phyloP scores from a whole-genome alignment of 2,329 filamentous ascomycete species.

The Sporothrix pallida region DNA sequence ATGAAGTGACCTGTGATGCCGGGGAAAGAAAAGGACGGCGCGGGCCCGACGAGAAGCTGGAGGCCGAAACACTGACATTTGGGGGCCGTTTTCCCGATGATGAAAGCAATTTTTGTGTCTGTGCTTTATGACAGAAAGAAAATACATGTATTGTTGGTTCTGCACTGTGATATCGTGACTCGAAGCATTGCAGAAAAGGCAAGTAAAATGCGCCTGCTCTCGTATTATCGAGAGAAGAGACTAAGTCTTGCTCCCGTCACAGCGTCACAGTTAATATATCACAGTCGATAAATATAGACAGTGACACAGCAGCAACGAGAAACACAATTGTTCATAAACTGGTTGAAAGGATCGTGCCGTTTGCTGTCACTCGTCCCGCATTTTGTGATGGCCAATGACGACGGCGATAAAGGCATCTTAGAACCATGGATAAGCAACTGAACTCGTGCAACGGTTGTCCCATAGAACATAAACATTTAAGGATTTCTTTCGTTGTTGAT shows the following conservation, averaged over 20 bases:
- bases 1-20: too few relatives aligned
- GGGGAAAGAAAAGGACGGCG: too few relatives aligned
- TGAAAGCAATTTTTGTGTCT: neutral
- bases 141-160: neutral
- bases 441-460: neutral
- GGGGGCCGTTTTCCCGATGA: neutral
- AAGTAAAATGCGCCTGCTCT: neutral
- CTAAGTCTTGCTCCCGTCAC: too few relatives aligned
- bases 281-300: neutral
- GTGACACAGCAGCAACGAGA: neutral
- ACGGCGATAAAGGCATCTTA: neutral
- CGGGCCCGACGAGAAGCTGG: too few relatives aligned
- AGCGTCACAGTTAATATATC: too few relatives aligned
- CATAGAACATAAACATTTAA: neutral
- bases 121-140: neutral
- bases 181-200: neutral
- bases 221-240: too few relatives aligned
- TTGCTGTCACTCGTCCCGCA: neutral
- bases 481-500: too few relatives aligned
- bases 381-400: neutral
- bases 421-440: neutral
- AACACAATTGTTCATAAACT: neutral
- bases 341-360: constrained; percentile 8
- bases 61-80: too few relatives aligned
- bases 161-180: too few relatives aligned